Evolutionary conservation across 495 filamentous ascomycete species (phyloP), one percentile per base, ranked within the genome.

Genomic region (Neurospora terricola): DNA sequence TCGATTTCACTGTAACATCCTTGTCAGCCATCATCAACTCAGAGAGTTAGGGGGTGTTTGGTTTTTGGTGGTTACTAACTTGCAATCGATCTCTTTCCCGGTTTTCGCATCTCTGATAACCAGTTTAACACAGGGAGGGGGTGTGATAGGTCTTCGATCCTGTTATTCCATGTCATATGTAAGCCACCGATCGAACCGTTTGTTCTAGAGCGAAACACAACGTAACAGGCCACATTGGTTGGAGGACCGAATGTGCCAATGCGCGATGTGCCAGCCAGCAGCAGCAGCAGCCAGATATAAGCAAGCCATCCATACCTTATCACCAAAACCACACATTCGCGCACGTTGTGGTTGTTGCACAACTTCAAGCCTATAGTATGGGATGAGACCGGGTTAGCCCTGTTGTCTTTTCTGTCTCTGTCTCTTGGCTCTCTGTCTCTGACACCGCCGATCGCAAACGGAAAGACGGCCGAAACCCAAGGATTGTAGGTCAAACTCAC

Each of bases 281-380:
- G 54, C 45, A 34, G 34, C n/a, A 54, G 45, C 27, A 34, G 54
- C 12, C 16, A 59, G 11, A 21, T 2, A 14, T 38, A 37, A 27
- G 54, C 39, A 59, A 34, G 42, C 38, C 34, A 45, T 62, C 21
- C 74, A 77, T 78, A 97, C 94, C 88, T 99, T 99, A 82, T 99
- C 96, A 71, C 96, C 96, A 85, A 98, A 99, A 2, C 96, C 96
- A 85, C 96, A 99, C 96, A 99, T 99, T 69, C 96, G 92, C 75
- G 96, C 96, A 71, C 96, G 91, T 75, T 93, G 86, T 69, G 96
- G 96, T 79, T 99, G 96, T 82, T 99, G 96, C 71, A 93, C 91
- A 71, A 98, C 92, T 74, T 90, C 85, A 71, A 99, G 86, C 69
- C 91, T 92, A 86, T 83, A 3, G 48, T 9, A 21, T 38, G 36